Evolutionary conservation across 139 green algal species (phyloP).

Genomic region (Volvox reticuliferus): DNA sequence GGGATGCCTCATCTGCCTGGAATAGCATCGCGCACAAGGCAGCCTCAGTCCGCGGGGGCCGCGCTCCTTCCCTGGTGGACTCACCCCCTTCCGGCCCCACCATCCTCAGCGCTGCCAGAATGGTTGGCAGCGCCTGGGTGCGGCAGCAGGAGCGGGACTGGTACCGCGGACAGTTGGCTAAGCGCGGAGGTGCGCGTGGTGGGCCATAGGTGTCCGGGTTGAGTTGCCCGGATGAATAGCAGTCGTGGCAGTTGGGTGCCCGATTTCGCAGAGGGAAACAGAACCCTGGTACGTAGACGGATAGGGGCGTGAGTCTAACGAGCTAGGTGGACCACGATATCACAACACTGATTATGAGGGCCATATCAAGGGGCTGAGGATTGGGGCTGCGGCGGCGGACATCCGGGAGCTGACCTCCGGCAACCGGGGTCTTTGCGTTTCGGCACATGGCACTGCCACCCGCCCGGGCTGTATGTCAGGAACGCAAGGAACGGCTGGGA

Average conservation of each 20-base stretch:
- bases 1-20: background rate
- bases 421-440: too few relatives aligned
- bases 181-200: background rate
- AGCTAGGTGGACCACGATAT: too few relatives aligned
- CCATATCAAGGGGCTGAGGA: too few relatives aligned
- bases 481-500: too few relatives aligned
- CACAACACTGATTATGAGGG: too few relatives aligned
- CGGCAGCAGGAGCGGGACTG: slow-evolving; percentile 27
- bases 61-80: background rate
- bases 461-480: too few relatives aligned
- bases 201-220: background rate
- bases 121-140: background rate
- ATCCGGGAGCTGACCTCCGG: too few relatives aligned
- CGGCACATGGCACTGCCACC: too few relatives aligned
- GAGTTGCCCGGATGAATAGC: background rate
- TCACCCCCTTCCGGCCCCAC: background rate
- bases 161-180: slow-evolving; percentile 16
- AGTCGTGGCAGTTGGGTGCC: background rate
- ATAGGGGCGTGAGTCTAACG: too few relatives aligned
- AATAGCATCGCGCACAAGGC: background rate
- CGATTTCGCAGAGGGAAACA: too few relatives aligned
- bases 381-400: too few relatives aligned
- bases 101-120: background rate
- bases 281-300: too few relatives aligned
- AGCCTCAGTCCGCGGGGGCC: background rate